These are phyloP conservation scores for Aspergillus conjunctus DNA, from an alignment of 495 filamentous ascomycete species.

Conservation along the genomic window DNA sequence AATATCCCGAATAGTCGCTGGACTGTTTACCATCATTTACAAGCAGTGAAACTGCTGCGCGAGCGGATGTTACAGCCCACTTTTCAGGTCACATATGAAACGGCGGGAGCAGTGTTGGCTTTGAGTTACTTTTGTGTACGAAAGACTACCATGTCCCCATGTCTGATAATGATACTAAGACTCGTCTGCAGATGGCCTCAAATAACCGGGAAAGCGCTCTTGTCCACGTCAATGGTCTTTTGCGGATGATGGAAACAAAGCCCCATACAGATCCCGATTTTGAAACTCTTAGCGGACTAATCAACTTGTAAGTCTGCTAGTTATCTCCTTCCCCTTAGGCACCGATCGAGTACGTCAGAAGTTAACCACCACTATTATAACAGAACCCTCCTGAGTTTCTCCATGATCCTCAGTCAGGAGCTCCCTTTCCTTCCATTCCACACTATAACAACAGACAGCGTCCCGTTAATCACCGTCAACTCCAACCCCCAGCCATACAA, in stretches of 20 bases:
- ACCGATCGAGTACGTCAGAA: background rate
- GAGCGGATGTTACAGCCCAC: background rate
- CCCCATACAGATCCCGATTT: background rate
- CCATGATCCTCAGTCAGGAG: background rate
- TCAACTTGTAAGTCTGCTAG: background rate
- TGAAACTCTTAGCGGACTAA: background rate
- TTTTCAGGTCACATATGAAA: background rate
- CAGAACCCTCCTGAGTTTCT: background rate
- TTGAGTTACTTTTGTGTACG: slow-evolving; percentile 5
- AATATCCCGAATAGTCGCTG: background rate
- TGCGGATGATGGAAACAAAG: background rate
- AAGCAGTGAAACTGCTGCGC: slow-evolving; percentile 5
- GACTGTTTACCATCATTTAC: slow-evolving; percentile 6
- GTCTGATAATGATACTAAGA: background rate
- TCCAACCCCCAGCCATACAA: background rate
- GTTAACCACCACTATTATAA: background rate
- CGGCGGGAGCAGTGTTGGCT: background rate
- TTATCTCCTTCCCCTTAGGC: background rate
- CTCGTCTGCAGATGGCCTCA: background rate
- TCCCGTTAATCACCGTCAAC: background rate
- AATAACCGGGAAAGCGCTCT: background rate
- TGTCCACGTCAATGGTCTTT: background rate
- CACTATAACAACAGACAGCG: background rate
- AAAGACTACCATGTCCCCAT: background rate
- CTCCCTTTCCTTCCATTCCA: background rate